These are phyloP conservation scores for Pulicaria dysenterica DNA, from an alignment of 129 eudicot genomes.

Conservation along the genomic window DNA sequence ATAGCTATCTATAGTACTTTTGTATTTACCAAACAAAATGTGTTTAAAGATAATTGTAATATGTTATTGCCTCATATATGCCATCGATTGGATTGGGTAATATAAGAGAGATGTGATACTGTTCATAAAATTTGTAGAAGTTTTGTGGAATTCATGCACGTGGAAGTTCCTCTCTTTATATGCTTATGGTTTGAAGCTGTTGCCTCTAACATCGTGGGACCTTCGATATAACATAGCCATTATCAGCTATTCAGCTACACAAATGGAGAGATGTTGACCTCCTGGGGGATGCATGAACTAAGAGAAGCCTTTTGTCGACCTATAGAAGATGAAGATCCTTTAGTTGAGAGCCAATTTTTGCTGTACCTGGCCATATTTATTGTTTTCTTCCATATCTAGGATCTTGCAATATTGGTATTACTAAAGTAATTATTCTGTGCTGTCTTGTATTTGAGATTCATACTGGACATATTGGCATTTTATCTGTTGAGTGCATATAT, in stretches of 20 bases:
- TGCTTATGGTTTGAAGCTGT: slow-evolving; percentile 12
- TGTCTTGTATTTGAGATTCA: slow-evolving; percentile 17
- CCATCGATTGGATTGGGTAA: neutral
- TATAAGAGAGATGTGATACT: neutral
- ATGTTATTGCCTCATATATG: neutral
- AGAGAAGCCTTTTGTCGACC: slow-evolving; percentile 5
- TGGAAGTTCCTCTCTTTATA: neutral
- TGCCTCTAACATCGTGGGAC: slow-evolving; percentile 5
- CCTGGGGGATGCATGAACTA: slow-evolving; percentile 11
- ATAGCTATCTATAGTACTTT: neutral
- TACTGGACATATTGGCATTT: neutral
- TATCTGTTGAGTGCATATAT: slow-evolving; percentile 8
- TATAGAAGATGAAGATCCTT: slow-evolving; percentile 9
- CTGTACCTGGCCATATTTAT: neutral
- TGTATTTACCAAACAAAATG: neutral
- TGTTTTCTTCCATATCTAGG: neutral
- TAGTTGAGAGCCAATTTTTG: slow-evolving; percentile 1
- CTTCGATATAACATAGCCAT: slow-evolving; percentile 15
- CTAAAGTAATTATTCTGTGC: slow-evolving; percentile 10
- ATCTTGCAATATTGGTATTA: slow-evolving; percentile 12
- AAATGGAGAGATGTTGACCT: neutral
- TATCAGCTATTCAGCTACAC: neutral
- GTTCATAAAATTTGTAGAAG: neutral
- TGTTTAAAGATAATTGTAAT: neutral
- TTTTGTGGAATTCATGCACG: neutral